Evolutionary conservation across 108 stramenopile genomes (phyloP), one percentile per base, ranked within the genome.

Genomic region (Epithemia pelagica): DNA sequence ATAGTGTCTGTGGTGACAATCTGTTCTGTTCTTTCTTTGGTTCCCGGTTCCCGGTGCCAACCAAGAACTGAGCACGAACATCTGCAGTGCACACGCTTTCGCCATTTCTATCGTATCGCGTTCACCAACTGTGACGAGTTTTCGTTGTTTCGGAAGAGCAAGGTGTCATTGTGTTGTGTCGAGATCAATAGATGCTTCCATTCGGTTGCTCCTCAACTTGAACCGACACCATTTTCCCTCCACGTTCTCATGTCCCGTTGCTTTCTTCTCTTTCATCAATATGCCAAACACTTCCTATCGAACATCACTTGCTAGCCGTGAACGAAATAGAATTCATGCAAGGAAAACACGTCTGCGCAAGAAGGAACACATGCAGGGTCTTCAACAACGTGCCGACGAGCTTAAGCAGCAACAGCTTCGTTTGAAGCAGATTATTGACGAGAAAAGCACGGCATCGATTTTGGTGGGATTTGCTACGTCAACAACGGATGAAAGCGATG

Each of bases 391-490:
- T 28, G 80, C 78, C 20, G 72, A 78, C 20, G 78, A 79, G 55
- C 75, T 91, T 30, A 91, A 91, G 62, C 30, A 74, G 20, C 76
- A 85, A 54, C 91, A 89, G 61, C 76, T 87, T 28, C 79, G 81
- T 32, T 74, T 96, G 28, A 88, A 83, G 63, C 87, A 90, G 61
- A 75, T 67, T 46, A 91, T 96, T 66, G 87, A 86, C 62, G 95
- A 96, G 68, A 87, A 94, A 65, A 87, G 84, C 58, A 96, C 93
- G 3, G 93, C 93, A 2, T 91, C 72, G 63, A 91, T 96, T 30
- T 77, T 96, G 1, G 83, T 94, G 25, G 87, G 82, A 0, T 66
- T 88, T 28, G 81, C 78, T 65, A 67, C 79, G 32, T 46, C 37
- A 10, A 46, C 37, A 10, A 46, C 37, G 10, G 37, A 46, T 15